Evolutionary conservation across 192 early-diverging fungal species (phyloP), one percentile per base, ranked within the genome.

Genomic region (Chytriomyces hyalinus): DNA sequence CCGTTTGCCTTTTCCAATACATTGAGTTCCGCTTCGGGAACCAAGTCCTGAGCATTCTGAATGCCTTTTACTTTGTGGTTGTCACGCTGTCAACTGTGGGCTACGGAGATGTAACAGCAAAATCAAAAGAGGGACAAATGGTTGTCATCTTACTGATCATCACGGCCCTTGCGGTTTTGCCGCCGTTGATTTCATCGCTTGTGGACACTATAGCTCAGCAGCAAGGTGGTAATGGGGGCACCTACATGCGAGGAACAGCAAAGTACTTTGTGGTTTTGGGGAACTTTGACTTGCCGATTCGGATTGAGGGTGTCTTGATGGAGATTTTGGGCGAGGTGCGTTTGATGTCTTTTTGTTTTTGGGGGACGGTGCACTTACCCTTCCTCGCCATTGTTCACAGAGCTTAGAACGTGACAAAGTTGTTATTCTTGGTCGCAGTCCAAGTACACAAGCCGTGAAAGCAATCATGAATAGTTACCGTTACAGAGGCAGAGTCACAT

Each of bases 11-110:
- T 15, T 91, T 92, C 67, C 84, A 90, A 15, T 91, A 87, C 65
- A 80, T 82, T 49, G 91, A 92, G 69, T 80, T 82, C 8, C 82
- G 82, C 61, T 90, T 90, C 79, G 81, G 75, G 0, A 57, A 78
- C 61, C 46, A 50, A 43, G 36, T 20, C 17, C 15, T 51, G 11
- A 74, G 49, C 70, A 26, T 73, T 62, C 22, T 49, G 61, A 64
- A 22, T 77, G 48, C 53, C 53, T 69, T 59, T 75, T 89, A 91
- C 65, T 89, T 92, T 80, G 83, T 90, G 22, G 82, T 91, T 61
- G 90, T 91, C 68, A 91, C 90, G 3, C 79, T 90, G n/a, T 87
- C 89, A 4, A 93, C 92, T 4, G 92, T 93, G 8, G 92, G 92
- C 20, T 93, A 92, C 73, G 92, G 92, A 36, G 92, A 93, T 67